Evolutionary conservation across 2,329 filamentous ascomycete genomes (phyloP), one percentile per base, ranked within the genome.

Genomic region (Fusarium chlamydosporum): DNA sequence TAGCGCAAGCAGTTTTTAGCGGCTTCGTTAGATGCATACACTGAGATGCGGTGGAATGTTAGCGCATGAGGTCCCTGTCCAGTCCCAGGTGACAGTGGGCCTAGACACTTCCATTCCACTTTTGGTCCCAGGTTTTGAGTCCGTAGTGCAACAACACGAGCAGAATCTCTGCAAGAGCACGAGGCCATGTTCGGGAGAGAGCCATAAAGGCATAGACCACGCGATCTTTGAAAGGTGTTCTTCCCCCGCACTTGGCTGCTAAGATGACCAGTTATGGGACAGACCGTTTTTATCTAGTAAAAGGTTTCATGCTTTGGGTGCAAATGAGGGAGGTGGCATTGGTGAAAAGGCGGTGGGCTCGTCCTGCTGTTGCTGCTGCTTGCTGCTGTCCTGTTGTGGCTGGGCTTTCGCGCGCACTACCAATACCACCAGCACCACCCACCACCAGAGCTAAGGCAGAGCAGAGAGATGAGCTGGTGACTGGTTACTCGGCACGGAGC

Each of bases 21-120:
- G 56, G 64, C 71, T 70, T 74, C 74, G 61, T 62, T 78, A 77
- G 42, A 70, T 76, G 72, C 76, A 78, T 78, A 65, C 47, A 31
- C 40, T 50, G 61, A 54, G 45, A 59, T 69, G 61, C 37, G 18
- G 41, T 59, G 43, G 61, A 34, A 48, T 34, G 47, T 42, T 29
- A 52, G 60, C 53, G 60, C 35, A 60, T 15, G 34, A 57, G 53
- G 56, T 20, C 54, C 54, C 41, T 60, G 41, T 27, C 40, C 40
- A 52, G 41, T 18, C 34, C 47, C 48, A n/a, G 46, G 37, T 45
- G 50, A 53, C 50, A 53, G 51, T 54, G 20, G 61, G 56, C 53
- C 59, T 20, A 66, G 67, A 65, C 52, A 61, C 20, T 46, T 68
- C 67, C 26, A 61, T 67, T 64, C 51, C 54, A 45, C 62, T 55